These are phyloP conservation scores for Pseudogymnoascus sp. DNA, from an alignment of 2,329 filamentous ascomycete genomes.

Conservation along the genomic window DNA sequence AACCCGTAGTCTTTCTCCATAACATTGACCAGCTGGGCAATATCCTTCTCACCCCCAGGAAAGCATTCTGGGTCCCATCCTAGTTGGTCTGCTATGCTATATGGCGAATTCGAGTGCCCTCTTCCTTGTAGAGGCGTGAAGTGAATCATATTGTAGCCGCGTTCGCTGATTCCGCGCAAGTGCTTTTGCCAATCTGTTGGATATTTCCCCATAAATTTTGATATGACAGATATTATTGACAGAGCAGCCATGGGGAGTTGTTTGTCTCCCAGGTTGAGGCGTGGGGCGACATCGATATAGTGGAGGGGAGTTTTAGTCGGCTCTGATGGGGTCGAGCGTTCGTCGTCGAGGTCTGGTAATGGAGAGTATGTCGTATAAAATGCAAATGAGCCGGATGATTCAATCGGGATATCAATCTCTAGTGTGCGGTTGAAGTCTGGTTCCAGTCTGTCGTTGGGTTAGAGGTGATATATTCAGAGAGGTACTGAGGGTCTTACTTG, in stretches of 20 bases:
- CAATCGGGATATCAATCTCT: constrained; percentile 80
- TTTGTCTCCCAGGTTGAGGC: constrained; percentile 63
- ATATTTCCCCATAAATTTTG: constrained; percentile 96
- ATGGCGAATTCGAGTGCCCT: constrained; percentile 88
- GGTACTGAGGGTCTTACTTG: constrained; percentile 56
- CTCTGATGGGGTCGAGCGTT: constrained; percentile 38
- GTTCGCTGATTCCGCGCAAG: constrained; percentile 74
- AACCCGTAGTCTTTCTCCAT: constrained; percentile 81
- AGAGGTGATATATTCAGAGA: not conserved
- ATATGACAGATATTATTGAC: constrained; percentile 87
- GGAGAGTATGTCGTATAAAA: constrained; percentile 92
- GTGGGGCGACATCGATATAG: constrained; percentile 90
- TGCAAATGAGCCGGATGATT: constrained; percentile 77
- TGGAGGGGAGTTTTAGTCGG: constrained; percentile 66
- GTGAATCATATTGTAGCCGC: constrained; percentile 98
- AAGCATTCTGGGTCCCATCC: constrained; percentile 77
- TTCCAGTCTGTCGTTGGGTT: constrained; percentile 51
- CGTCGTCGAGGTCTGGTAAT: constrained; percentile 60
- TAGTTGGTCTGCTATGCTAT: constrained; percentile 91
- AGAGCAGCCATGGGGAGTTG: constrained; percentile 77
- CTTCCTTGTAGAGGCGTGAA: constrained; percentile 90
- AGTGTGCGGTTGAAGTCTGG: constrained; percentile 91
- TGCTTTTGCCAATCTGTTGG: constrained; percentile 86
- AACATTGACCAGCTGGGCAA: constrained; percentile 65
- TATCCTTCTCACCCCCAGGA: constrained; percentile 74